Percentiles rank a stretch among this genome's conserved stretches.
phyloP scores from a whole-genome alignment of 2,329 filamentous ascomycete species.

The Huntiella moniliformis region DNA sequence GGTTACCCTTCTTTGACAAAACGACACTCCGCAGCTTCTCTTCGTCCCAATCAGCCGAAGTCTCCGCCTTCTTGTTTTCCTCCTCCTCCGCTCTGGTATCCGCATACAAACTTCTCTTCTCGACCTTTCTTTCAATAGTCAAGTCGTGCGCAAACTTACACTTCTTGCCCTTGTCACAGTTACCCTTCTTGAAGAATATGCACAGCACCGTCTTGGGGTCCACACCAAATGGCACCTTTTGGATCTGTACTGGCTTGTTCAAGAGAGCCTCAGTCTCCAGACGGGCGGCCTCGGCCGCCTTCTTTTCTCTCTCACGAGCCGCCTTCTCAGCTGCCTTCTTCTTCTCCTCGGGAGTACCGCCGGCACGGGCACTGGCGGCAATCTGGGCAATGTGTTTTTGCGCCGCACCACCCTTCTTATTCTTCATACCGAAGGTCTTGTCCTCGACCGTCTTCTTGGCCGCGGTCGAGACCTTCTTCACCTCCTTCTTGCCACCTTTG shows the following conservation, averaged over 20 bases:
- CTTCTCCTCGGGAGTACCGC: constrained; percentile 77
- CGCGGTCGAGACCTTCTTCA: constrained; percentile 29
- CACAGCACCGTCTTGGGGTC: constrained; percentile 96
- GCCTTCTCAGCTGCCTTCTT: constrained; percentile 50
- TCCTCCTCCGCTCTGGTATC: constrained; percentile 60
- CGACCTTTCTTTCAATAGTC: constrained; percentile 71
- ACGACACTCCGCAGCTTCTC: constrained; percentile 85
- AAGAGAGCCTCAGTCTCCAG: constrained; percentile 65
- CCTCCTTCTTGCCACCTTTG: constrained; percentile 29
- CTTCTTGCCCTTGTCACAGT: constrained; percentile 92
- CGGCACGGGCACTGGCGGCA: constrained; percentile 49
- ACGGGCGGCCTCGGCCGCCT: constrained; percentile 68
- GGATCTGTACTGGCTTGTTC: constrained; percentile 81
- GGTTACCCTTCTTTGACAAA: constrained; percentile 91
- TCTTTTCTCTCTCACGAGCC: constrained; percentile 68
- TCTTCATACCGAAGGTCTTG: constrained; percentile 99
- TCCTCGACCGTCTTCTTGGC: constrained; percentile 58
- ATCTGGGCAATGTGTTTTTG: constrained; percentile 84
- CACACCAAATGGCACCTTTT: constrained; percentile 94
- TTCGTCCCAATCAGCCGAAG: constrained; percentile 94
- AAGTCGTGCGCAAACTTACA: constrained; percentile 96
- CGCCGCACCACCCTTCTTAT: constrained; percentile 86
- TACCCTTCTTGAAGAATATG: constrained; percentile 91
- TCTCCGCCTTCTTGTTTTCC: constrained; percentile 71
- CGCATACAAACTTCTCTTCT: constrained; percentile 81